phyloP scores from a whole-genome alignment of 345 rosid species.

The Lumnitzera racemosa region DNA sequence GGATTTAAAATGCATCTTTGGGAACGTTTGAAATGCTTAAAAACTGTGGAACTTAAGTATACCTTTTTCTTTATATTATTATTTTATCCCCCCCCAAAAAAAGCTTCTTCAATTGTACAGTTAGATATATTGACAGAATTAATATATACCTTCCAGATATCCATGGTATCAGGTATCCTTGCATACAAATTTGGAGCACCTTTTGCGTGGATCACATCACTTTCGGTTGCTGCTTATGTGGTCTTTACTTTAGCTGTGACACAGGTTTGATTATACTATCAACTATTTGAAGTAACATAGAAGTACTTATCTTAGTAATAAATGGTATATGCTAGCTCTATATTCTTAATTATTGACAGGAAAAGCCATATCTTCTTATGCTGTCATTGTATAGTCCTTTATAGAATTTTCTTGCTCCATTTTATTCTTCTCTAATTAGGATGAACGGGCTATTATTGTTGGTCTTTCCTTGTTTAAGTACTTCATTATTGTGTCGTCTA shows the following conservation, averaged over 20 bases:
- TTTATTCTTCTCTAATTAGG: neutral
- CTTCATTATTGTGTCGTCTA: conserved; percentile 13
- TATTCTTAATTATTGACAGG: too few species aligned
- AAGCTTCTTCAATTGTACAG: conserved; percentile 9
- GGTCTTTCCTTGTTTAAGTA: conserved; percentile 11
- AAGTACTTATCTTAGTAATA: too few species aligned
- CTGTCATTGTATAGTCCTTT: too few species aligned
- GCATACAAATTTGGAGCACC: conserved; percentile 96
- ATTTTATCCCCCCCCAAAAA: too few species aligned
- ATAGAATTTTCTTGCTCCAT: too few species aligned
- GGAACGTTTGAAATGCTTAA: too few species aligned
- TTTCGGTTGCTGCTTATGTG: conserved; percentile 83
- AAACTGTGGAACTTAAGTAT: too few species aligned
- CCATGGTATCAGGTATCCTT: conserved; percentile 93
- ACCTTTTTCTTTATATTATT: too few species aligned
- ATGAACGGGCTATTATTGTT: neutral
- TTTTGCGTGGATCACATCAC: conserved; percentile 97
- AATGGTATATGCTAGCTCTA: too few species aligned
- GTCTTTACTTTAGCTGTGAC: conserved; percentile 78
- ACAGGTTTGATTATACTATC: conserved; percentile 43
- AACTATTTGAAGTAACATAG: neutral
- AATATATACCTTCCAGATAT: conserved; percentile 63
- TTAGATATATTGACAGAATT: conserved; percentile 24
- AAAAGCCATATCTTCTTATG: too few species aligned
- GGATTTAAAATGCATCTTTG: too few species aligned